Evolutionary conservation across 2,329 filamentous ascomycete genomes (phyloP).

Genomic region (Hyphodiscus sp.): DNA sequence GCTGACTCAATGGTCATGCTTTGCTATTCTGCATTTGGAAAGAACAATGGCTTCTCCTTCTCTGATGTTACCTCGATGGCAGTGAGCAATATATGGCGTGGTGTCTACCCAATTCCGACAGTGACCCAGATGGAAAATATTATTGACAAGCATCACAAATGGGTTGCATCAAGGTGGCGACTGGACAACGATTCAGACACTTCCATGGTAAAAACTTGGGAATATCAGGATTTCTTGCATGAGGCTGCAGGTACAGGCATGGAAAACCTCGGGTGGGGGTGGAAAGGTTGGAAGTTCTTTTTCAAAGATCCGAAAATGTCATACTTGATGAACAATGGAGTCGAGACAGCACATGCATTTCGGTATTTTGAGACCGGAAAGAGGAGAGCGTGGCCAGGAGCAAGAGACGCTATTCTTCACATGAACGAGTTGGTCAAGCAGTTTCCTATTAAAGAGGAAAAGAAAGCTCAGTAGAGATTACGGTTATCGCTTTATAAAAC

Average conservation of each 20-base stretch:
- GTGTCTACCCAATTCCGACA: too few relatives aligned
- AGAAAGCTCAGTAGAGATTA: too few relatives aligned
- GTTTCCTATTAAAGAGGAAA: too few relatives aligned
- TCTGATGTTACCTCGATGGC: too few relatives aligned
- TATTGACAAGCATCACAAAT: constrained; percentile 5
- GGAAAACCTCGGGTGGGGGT: constrained; percentile 35
- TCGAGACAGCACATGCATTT: constrained; percentile 37
- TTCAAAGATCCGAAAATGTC: constrained; percentile 30
- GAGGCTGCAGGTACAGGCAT: constrained; percentile 37
- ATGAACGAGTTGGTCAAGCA: constrained; percentile 6
- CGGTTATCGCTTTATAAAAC: too few relatives aligned
- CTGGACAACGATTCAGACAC: constrained; percentile 1
- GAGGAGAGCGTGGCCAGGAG: constrained; percentile 35
- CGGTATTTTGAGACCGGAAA: constrained; percentile 36
- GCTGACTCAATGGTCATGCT: constrained; percentile 33
- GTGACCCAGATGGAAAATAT: constrained; percentile 3
- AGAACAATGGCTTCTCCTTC: background rate
- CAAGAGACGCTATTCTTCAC: constrained; percentile 30
- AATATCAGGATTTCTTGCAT: constrained; percentile 37
- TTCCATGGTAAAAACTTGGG: constrained; percentile 12
- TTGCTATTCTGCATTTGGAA: too few relatives aligned
- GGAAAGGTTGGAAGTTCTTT: constrained; percentile 38
- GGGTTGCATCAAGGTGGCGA: constrained; percentile 5
- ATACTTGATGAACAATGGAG: constrained; percentile 34
- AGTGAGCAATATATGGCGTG: too few relatives aligned